Conservation (phyloP, 2,329 filamentous ascomycete species). For the Clarireedia paspali region DNA sequence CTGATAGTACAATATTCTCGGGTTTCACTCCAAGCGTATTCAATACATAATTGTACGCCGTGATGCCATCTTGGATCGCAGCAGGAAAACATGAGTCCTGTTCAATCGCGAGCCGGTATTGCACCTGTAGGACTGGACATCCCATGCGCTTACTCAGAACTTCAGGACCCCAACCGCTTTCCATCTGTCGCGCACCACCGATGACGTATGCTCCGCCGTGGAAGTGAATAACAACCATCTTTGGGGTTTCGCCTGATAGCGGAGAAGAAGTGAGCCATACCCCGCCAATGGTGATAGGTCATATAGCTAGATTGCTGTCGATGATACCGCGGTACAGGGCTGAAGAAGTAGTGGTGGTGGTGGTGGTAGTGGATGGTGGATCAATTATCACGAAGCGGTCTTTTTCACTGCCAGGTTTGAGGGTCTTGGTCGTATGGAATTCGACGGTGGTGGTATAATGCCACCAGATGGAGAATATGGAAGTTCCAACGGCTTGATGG, state of each 20-base stretch:
- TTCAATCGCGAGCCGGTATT: constrained; percentile 40
- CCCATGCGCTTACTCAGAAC: constrained; percentile 29
- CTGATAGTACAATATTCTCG: background rate
- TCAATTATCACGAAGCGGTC: constrained; percentile 1
- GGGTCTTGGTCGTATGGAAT: background rate
- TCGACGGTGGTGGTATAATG: background rate
- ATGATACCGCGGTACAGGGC: background rate
- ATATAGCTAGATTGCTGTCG: no score
- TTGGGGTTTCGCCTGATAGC: background rate
- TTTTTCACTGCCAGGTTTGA: background rate
- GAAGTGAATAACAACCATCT: constrained; percentile 36
- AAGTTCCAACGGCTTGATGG: background rate
- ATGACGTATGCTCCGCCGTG: constrained; percentile 41
- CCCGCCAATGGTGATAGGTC: no score
- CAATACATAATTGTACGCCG: constrained; percentile 14
- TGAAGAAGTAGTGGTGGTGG: background rate
- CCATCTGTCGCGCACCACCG: constrained; percentile 32
- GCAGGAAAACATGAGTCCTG: constrained; percentile 40
- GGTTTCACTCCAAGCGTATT: background rate
- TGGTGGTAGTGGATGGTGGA: background rate
- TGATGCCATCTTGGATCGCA: constrained; percentile 40
- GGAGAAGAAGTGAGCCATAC: no score
- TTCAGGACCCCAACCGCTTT: constrained; percentile 25
- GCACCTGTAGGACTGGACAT: constrained; percentile 36
- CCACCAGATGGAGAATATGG: background rate